phyloP scores from a whole-genome alignment of 345 rosid species.

The Syzygium aqueum region DNA sequence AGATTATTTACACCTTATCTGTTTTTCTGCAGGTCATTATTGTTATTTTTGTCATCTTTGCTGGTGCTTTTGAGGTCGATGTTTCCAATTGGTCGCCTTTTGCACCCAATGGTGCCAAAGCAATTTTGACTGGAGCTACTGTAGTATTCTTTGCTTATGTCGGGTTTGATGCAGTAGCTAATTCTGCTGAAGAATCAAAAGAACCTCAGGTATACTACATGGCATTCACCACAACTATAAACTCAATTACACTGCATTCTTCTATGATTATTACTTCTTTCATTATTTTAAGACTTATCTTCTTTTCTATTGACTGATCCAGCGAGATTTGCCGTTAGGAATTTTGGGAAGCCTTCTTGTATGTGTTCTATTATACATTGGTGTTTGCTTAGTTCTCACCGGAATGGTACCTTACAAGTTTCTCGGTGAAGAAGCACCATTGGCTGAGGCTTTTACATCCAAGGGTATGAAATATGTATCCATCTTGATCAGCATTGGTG shows the following conservation, averaged over 20 bases:
- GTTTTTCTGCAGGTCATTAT: constrained; percentile 54
- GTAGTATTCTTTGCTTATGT: constrained; percentile 94
- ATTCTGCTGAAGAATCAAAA: constrained; percentile 93
- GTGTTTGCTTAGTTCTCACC: constrained; percentile 87
- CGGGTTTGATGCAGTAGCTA: constrained; percentile 98
- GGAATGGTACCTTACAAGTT: constrained; percentile 83
- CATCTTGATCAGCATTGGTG: constrained; percentile 76
- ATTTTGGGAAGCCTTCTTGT: constrained; percentile 86
- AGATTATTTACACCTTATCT: background rate
- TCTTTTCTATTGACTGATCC: constrained; percentile 16
- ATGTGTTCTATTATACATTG: constrained; percentile 64
- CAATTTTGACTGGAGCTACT: constrained; percentile 80
- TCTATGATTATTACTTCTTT: background rate
- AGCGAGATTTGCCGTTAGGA: constrained; percentile 86
- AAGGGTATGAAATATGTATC: constrained; percentile 85
- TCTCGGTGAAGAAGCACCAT: constrained; percentile 87
- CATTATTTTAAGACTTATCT: background rate
- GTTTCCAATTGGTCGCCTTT: constrained; percentile 89
- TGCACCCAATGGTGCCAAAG: constrained; percentile 75
- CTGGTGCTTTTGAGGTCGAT: constrained; percentile 82
- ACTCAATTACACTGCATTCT: background rate
- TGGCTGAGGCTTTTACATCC: constrained; percentile 72
- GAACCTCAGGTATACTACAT: constrained; percentile 60
- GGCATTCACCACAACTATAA: background rate
- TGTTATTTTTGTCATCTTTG: constrained; percentile 69